phyloP scores from a whole-genome alignment of 2,329 filamentous ascomycete genomes.

The Beauveria pseudobassiana region DNA sequence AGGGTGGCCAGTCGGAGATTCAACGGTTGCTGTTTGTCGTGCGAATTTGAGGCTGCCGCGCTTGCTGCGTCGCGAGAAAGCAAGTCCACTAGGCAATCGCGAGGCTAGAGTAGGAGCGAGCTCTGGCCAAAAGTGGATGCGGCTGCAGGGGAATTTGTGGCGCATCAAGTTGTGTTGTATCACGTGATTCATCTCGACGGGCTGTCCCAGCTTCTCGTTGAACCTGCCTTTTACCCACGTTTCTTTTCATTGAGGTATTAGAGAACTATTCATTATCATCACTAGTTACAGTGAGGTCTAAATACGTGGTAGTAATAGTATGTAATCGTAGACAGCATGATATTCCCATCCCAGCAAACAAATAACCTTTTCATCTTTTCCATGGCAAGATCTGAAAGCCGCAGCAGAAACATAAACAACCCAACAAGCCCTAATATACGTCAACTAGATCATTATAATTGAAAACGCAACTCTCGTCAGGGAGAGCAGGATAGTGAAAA shows the following conservation, averaged over 20 bases:
- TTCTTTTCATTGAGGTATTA: neutral
- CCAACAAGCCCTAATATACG: neutral
- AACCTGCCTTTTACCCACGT: no score
- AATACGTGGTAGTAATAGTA: slow-evolving; percentile 4
- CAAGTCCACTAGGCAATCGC: slow-evolving; percentile 1
- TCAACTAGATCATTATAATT: slow-evolving; percentile 8
- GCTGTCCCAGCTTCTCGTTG: neutral
- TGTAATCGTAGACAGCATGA: slow-evolving; percentile 11
- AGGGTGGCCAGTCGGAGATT: neutral
- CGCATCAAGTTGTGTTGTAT: neutral
- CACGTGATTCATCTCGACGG: neutral
- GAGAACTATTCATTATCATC: neutral
- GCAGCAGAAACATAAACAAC: neutral
- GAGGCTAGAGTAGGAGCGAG: slow-evolving; percentile 1
- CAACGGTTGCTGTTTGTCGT: slow-evolving; percentile 1
- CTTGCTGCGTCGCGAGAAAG: slow-evolving; percentile 8
- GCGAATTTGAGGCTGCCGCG: neutral
- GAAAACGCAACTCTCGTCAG: neutral
- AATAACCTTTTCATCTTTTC: neutral
- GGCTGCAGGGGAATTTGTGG: slow-evolving; percentile 1
- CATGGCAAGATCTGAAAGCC: neutral
- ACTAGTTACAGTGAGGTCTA: neutral
- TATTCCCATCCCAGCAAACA: slow-evolving; percentile 6
- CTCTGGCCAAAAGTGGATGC: neutral
- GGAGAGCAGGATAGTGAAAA: neutral